Evolutionary conservation across 148 eudicot genomes (phyloP), one percentile per base, ranked within the genome.

Genomic region (Rhododendron mucronatum): DNA sequence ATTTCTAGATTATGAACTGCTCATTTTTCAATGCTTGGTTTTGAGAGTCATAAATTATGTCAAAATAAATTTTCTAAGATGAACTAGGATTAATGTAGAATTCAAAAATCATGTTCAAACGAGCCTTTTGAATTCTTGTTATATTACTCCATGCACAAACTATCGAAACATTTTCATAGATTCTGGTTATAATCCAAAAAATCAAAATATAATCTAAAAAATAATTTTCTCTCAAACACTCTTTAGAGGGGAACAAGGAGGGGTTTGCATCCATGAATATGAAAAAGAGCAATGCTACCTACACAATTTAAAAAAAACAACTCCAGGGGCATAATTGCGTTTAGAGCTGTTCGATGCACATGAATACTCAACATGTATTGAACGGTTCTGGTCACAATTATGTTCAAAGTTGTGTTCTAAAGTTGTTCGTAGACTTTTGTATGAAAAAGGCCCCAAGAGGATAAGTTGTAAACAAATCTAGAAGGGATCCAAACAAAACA

Each of bases 401-500:
- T 47, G 11, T 47, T 11, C 2, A 11, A 10, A 47, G 48, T 47
- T 47, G 48, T 47, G 50, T 9, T 47, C 2, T 53, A 53, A 51
- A 51, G 5, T 53, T 53, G 1, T 53, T 53, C 3, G 18, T 15
- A 53, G 0, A 13, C 57, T 53, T 53, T 53, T 53, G 18, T 57
- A 57, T 5, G 59, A 57, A 74, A 13, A 55, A 78, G 81, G 65
- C 51, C 50, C 30, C 13, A n/a, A 23, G 13, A 23, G 61, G 53
- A 53, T 33, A 71, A 84, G 83, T 69, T 26, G 63, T 21, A 41
- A 41, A 0, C 45, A 41, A 41, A 84, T 35, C 65, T 69, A 83
- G 20, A 13, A 82, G 74, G 71, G 55, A 88, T 77, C 69, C 84
- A 86, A 88, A 90, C 85, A 89, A 71, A 67, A 53, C 82, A 79